Conservation (phyloP, 495 filamentous ascomycete genomes). For the Rhypophila decipiens region DNA sequence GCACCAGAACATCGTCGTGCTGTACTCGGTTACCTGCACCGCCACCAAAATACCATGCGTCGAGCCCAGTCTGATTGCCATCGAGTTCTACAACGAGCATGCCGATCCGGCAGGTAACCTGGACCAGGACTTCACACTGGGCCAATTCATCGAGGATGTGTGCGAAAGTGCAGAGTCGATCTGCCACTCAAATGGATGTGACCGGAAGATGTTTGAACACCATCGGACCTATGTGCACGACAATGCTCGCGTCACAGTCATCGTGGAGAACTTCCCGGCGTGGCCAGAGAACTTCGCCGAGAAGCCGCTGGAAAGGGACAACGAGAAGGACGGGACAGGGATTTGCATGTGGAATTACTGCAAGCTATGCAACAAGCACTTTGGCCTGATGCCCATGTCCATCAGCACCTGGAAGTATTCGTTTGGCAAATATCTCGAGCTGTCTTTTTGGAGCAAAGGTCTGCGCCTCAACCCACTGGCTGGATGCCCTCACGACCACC, state of each 20-base stretch:
- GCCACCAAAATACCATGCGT: conserved; percentile 84
- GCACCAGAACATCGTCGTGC: conserved; percentile 92
- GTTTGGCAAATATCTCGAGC: conserved; percentile 93
- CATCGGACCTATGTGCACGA: conserved; percentile 97
- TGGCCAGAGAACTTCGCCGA: conserved; percentile 40
- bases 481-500: conserved; percentile 84
- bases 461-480: conserved; percentile 70
- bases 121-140: conserved; percentile 84
- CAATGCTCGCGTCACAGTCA: conserved; percentile 84
- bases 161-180: conserved; percentile 65
- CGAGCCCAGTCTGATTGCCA: conserved; percentile 76
- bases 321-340: conserved; percentile 37
- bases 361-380: conserved; percentile 84
- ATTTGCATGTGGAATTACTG: conserved; percentile 98
- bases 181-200: conserved; percentile 81
- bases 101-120: conserved; percentile 52
- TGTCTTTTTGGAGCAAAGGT: conserved; percentile 90
- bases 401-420: conserved; percentile 97
- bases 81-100: conserved; percentile 91
- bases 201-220: conserved; percentile 84
- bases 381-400: conserved; percentile 87
- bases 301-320: conserved; percentile 31
- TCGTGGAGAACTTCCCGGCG: conserved; percentile 62
- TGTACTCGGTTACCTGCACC: conserved; percentile 89
- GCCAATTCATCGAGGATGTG: conserved; percentile 91